Evolutionary conservation across 306 rosid species (phyloP).

Genomic region (Rubus idaeus): DNA sequence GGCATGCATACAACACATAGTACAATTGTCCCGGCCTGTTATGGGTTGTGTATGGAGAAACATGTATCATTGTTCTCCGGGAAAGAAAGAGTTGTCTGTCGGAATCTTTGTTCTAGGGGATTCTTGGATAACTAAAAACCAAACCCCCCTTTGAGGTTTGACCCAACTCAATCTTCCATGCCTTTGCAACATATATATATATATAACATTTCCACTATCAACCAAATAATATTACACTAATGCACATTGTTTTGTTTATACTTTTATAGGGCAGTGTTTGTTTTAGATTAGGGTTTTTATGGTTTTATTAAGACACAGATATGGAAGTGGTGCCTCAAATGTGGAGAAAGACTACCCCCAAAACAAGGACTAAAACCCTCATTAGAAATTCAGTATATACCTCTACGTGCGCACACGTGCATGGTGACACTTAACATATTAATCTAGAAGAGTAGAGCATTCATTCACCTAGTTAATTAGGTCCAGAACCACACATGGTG

Average conservation of each 20-base stretch:
- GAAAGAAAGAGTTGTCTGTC: slow-evolving; percentile 6
- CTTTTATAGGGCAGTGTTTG: background rate
- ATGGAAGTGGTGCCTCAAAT: slow-evolving; percentile 10
- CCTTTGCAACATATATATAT: too few species aligned
- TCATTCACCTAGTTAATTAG: background rate
- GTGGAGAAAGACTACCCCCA: slow-evolving; percentile 3
- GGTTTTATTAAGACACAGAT: background rate
- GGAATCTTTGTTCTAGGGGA: slow-evolving; percentile 14
- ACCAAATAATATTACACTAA: background rate
- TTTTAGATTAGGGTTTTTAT: background rate
- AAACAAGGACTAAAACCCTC: slow-evolving; percentile 9
- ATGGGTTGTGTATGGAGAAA: slow-evolving; percentile 17
- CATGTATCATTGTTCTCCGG: slow-evolving; percentile 20
- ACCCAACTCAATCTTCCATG: slow-evolving; percentile 14
- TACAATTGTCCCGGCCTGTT: background rate
- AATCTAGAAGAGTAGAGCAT: background rate
- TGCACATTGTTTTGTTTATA: background rate
- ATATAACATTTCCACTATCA: background rate
- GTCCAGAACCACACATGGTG: background rate
- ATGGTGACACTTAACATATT: background rate
- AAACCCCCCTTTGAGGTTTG: slow-evolving; percentile 3
- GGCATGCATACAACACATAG: background rate
- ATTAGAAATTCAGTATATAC: background rate
- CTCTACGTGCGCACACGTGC: background rate
- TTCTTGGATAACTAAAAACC: slow-evolving; percentile 1